phyloP scores from a whole-genome alignment of 495 filamentous ascomycete species.

The Xylaria telfairii region DNA sequence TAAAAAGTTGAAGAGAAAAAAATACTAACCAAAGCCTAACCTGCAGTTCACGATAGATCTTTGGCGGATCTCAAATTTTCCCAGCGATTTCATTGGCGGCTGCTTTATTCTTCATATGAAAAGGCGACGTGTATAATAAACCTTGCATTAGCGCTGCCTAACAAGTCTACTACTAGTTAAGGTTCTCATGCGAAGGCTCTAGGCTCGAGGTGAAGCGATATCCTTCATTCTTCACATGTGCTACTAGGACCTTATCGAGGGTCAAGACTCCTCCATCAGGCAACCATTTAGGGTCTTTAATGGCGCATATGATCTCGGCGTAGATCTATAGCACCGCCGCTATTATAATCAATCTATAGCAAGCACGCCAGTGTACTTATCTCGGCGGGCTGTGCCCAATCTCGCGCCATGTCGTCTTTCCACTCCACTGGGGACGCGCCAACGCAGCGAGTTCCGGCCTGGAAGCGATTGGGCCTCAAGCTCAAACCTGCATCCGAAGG shows the following conservation, averaged over 20 bases:
- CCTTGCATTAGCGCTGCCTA: slow-evolving; percentile 4
- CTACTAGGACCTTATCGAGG: neutral
- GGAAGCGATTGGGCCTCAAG: slow-evolving; percentile 79
- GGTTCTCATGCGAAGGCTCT: slow-evolving; percentile 6
- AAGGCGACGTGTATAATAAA: neutral
- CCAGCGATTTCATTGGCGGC: slow-evolving; percentile 34
- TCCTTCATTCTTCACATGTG: neutral
- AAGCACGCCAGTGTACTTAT: neutral
- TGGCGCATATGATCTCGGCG: neutral
- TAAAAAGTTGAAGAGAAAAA: slow-evolving; percentile 7
- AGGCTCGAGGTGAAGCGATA: slow-evolving; percentile 14
- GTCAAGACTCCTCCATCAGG: neutral
- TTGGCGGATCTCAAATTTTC: slow-evolving; percentile 25
- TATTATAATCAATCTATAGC: neutral
- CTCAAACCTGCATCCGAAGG: slow-evolving; percentile 64
- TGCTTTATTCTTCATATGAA: neutral
- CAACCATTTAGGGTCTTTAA: neutral
- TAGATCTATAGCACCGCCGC: neutral
- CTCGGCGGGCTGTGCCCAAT: slow-evolving; percentile 21
- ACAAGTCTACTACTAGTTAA: neutral
- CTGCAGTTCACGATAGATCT: slow-evolving; percentile 20
- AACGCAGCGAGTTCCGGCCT: slow-evolving; percentile 66
- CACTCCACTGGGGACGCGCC: slow-evolving; percentile 39
- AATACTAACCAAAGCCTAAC: slow-evolving; percentile 1
- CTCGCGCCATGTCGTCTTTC: slow-evolving; percentile 40